A percentile compares a stretch with the other conserved stretches of the same genome.
Conservation (phyloP, 2,329 filamentous ascomycete genomes). For the Colletotrichum truncatum region DNA sequence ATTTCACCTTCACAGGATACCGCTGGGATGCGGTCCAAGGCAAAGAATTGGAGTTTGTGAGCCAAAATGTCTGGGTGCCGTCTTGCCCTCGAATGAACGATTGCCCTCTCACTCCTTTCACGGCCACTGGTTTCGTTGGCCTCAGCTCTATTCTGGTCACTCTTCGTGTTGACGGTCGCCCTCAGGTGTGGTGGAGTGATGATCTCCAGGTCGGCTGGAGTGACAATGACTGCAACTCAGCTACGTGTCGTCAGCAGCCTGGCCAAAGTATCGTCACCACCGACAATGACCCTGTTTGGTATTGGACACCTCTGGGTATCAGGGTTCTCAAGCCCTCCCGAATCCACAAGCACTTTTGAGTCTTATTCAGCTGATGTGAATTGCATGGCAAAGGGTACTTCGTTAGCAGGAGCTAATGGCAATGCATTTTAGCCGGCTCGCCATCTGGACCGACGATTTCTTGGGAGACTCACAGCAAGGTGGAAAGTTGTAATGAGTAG, state of each 20-base stretch:
- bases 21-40: conserved; percentile 42
- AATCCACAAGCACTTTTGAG: neutral
- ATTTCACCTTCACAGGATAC: conserved; percentile 53
- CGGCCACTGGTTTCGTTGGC: conserved; percentile 47
- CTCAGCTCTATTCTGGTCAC: conserved; percentile 50
- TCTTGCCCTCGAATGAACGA: conserved; percentile 46
- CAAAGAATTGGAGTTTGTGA: conserved; percentile 38
- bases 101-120: conserved; percentile 45
- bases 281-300: conserved; percentile 4
- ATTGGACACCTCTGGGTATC: conserved; percentile 11
- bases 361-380: neutral
- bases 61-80: conserved; percentile 49
- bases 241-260: conserved; percentile 41
- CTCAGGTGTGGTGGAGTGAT: conserved; percentile 52
- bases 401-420: neutral
- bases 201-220: conserved; percentile 51
- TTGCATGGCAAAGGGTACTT: neutral
- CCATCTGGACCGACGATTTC: conserved; percentile 22
- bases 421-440: neutral
- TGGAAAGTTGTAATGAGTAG: conserved; percentile 8
- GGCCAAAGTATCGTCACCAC: neutral
- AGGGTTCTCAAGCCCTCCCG: conserved; percentile 17
- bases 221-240: conserved; percentile 50
- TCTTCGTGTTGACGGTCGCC: conserved; percentile 46
- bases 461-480: conserved; percentile 18